phyloP scores from a whole-genome alignment of 2,329 filamentous ascomycete genomes.

The Sphaerulina populicola region DNA sequence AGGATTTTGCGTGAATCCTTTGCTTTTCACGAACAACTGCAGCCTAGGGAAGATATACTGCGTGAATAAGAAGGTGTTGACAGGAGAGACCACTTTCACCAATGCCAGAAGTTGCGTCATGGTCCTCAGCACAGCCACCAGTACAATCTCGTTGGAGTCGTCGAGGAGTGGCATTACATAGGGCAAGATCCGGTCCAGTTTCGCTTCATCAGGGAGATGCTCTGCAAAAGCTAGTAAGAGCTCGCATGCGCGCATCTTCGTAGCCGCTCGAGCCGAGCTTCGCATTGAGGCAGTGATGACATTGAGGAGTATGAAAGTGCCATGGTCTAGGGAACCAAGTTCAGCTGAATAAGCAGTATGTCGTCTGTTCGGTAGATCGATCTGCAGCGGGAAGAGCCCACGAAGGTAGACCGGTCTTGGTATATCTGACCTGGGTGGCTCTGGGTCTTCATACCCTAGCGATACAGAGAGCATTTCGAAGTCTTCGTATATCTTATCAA shows the following conservation, averaged over 20 bases:
- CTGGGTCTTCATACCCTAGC: slow-evolving; percentile 61
- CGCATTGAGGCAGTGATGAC: slow-evolving; percentile 80
- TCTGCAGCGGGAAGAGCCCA: slow-evolving; percentile 67
- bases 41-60: slow-evolving; percentile 57
- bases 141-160: slow-evolving; percentile 75
- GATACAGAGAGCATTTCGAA: slow-evolving; percentile 98
- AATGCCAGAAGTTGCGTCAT: slow-evolving; percentile 82
- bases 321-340: slow-evolving; percentile 65
- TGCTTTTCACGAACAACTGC: slow-evolving; percentile 48
- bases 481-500: slow-evolving; percentile 84
- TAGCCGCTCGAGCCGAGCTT: slow-evolving; percentile 80
- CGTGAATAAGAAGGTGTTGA: slow-evolving; percentile 59
- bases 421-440: slow-evolving; percentile 26
- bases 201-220: slow-evolving; percentile 85
- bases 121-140: slow-evolving; percentile 74
- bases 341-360: slow-evolving; percentile 56
- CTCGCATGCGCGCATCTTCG: slow-evolving; percentile 81
- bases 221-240: slow-evolving; percentile 86
- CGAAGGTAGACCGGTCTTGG: slow-evolving; percentile 37
- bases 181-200: slow-evolving; percentile 83
- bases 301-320: slow-evolving; percentile 84
- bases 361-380: slow-evolving; percentile 80
- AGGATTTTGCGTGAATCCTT: slow-evolving; percentile 44
- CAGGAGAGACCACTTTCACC: slow-evolving; percentile 74
- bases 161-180: slow-evolving; percentile 77